phyloP scores from a whole-genome alignment of 345 rosid genomes.

The Eucalyptus cladocalyx region DNA sequence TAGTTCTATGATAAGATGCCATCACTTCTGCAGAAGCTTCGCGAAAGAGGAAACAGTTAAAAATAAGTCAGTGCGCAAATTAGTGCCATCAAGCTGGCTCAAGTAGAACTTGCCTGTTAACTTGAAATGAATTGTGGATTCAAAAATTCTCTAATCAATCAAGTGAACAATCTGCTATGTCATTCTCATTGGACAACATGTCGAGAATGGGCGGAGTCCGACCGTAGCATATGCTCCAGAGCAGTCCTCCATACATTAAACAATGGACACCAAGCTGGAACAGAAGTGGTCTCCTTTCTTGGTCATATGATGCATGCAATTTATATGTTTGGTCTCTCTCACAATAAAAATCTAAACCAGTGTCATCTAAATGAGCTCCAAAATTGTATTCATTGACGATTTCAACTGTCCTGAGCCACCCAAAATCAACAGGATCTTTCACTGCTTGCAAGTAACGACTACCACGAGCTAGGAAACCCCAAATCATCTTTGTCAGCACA shows the following conservation, averaged over 20 bases:
- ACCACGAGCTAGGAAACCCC: constrained; percentile 36
- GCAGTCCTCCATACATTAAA: constrained; percentile 30
- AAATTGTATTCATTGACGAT: neutral
- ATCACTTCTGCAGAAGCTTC: neutral
- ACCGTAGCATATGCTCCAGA: constrained; percentile 38
- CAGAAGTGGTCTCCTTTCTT: constrained; percentile 2
- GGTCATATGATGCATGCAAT: neutral
- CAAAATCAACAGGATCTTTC: constrained; percentile 30
- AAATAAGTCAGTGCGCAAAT: neutral
- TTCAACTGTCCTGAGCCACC: constrained; percentile 1
- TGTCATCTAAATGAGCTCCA: neutral
- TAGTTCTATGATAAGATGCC: neutral
- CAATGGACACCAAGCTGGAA: constrained; percentile 58
- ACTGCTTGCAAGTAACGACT: constrained; percentile 24
- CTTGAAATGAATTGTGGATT: neutral
- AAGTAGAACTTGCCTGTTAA: neutral
- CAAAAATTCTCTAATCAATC: neutral
- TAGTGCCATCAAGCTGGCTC: neutral
- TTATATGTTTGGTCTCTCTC: neutral
- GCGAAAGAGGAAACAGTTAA: neutral
- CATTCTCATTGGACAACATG: neutral
- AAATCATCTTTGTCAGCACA: constrained; percentile 9
- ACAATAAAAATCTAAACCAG: neutral
- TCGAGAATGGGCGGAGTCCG: neutral
- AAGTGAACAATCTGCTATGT: neutral